These are phyloP conservation scores for Malassezia furfur DNA, from an alignment of 1,284 basidiomycete species.

Conservation along the genomic window DNA sequence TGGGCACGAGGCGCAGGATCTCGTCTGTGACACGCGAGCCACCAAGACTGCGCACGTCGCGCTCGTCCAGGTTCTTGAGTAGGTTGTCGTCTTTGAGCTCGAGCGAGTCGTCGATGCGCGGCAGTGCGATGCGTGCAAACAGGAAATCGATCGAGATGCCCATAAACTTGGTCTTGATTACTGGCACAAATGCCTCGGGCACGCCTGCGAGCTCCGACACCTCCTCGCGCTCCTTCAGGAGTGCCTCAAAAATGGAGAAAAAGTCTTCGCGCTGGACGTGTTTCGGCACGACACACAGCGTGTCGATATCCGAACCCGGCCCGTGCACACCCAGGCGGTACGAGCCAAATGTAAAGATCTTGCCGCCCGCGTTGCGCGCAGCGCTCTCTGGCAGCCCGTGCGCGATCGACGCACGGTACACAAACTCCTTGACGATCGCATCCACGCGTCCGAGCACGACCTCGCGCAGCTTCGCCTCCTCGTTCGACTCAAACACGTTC, in stretches of 20 bases:
- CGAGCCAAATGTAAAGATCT: constrained; percentile 97
- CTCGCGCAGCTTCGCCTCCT: constrained; percentile 85
- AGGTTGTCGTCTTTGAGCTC: constrained; percentile 83
- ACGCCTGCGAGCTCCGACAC: constrained; percentile 83
- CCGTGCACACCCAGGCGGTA: constrained; percentile 77
- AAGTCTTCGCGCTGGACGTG: constrained; percentile 93
- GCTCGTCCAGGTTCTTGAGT: constrained; percentile 83
- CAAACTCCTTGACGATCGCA: constrained; percentile 85
- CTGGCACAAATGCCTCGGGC: constrained; percentile 87
- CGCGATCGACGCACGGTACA: constrained; percentile 68
- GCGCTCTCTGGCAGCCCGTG: constrained; percentile 76
- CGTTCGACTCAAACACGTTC: constrained; percentile 79
- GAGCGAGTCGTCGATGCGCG: constrained; percentile 80
- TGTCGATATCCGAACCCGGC: constrained; percentile 94
- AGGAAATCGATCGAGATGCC: constrained; percentile 90
- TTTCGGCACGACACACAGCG: constrained; percentile 92
- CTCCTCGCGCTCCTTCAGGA: constrained; percentile 77
- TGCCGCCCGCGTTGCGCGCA: constrained; percentile 78
- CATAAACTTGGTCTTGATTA: constrained; percentile 82
- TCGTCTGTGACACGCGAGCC: constrained; percentile 94
- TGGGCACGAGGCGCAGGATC: constrained; percentile 86
- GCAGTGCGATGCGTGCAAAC: constrained; percentile 74
- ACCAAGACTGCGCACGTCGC: constrained; percentile 85
- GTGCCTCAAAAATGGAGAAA: constrained; percentile 79
- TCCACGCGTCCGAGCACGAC: constrained; percentile 81